phyloP scores from a whole-genome alignment of 2,329 filamentous ascomycete genomes.

The Cercospora sp. region DNA sequence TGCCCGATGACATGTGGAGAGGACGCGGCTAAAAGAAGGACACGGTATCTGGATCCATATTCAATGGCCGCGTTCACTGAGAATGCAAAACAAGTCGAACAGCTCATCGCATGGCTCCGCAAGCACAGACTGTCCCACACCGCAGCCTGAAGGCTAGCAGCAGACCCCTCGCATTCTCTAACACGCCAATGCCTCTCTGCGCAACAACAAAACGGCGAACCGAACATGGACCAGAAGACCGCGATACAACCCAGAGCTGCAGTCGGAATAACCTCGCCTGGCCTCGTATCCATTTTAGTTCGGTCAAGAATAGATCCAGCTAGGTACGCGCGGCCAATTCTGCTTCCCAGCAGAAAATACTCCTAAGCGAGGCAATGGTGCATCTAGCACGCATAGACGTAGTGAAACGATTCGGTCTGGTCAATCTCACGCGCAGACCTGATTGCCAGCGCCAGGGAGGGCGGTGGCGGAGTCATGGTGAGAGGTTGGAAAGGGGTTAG shows the following conservation, averaged over 20 bases:
- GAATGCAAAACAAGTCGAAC: not conserved
- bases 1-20: slow-evolving; percentile 61
- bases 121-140: not conserved
- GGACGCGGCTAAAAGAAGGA: not conserved
- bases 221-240: not conserved
- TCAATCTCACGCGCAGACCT: not conserved
- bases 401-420: not conserved
- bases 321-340: not conserved
- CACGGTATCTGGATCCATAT: not conserved
- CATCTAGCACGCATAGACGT: not conserved
- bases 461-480: not conserved
- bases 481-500: not conserved
- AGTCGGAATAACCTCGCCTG: not conserved
- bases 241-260: not conserved
- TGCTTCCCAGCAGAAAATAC: not conserved
- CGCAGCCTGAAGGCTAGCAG: not conserved
- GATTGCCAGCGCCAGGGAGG: not conserved
- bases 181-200: not conserved
- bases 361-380: not conserved
- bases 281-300: not conserved
- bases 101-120: not conserved
- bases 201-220: not conserved
- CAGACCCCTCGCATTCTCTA: not conserved
- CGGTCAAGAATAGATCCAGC: not conserved
- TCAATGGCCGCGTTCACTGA: not conserved